phyloP scores from a whole-genome alignment of 106 monocot genomes.

The Posidonia australis region DNA sequence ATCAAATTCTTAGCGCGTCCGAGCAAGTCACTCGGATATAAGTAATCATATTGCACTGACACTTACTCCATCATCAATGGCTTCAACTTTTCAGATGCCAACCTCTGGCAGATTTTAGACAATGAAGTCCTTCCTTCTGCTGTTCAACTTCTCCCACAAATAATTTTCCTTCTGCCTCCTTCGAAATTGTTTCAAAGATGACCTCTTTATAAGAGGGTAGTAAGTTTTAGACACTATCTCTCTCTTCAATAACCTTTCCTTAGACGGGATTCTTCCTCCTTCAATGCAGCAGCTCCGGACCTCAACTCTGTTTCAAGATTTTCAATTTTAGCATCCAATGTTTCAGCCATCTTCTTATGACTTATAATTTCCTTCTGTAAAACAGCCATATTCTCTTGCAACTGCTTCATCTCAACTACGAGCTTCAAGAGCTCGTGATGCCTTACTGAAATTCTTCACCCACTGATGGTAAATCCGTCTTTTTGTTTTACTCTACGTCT shows the following conservation, averaged over 20 bases:
- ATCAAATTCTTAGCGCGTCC: too few relatives aligned
- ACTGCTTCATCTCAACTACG: slow-evolving; percentile 7
- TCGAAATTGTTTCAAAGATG: background rate
- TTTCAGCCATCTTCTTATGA: background rate
- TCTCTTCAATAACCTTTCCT: background rate
- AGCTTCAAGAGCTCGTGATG: slow-evolving; percentile 13
- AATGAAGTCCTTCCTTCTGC: background rate
- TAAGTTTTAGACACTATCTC: background rate
- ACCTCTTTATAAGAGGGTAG: slow-evolving; percentile 5
- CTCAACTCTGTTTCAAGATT: slow-evolving; percentile 3
- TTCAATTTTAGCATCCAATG: background rate
- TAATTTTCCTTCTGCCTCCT: slow-evolving; percentile 1
- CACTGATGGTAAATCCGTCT: background rate
- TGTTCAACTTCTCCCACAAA: slow-evolving; percentile 2
- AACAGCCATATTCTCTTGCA: background rate
- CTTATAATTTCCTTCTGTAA: slow-evolving; percentile 1
- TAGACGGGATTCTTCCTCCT: background rate
- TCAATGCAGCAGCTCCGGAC: background rate
- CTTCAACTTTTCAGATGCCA: background rate
- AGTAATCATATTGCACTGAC: slow-evolving; percentile 2
- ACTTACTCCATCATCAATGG: background rate
- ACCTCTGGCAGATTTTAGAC: background rate
- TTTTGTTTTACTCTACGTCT: background rate
- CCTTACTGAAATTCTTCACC: slow-evolving; percentile 1
- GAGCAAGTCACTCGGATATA: too few relatives aligned